A percentile compares a stretch with the other conserved stretches of the same genome.
These are phyloP conservation scores for Ascochyta pisi DNA, from an alignment of 2,329 filamentous ascomycete genomes.

Conservation along the genomic window DNA sequence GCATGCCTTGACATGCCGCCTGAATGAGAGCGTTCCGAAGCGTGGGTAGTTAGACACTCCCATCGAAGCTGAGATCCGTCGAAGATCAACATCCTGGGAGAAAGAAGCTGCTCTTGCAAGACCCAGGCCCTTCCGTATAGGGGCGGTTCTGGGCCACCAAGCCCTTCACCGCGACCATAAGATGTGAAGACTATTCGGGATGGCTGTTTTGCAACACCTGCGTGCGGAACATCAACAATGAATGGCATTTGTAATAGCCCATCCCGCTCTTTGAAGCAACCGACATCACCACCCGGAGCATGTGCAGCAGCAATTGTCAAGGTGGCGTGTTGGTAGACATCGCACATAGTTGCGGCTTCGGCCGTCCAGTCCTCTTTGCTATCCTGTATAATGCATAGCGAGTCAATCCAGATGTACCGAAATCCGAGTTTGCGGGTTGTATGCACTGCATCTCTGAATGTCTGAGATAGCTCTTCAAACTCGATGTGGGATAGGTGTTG, in stretches of 20 bases:
- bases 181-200: no score
- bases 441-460: not conserved
- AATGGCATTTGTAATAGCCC: conserved; percentile 29
- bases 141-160: conserved; percentile 21
- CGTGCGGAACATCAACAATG: conserved; percentile 12
- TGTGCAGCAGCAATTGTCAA: conserved; percentile 34
- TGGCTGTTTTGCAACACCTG: conserved; percentile 6
- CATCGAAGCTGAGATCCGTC: conserved; percentile 27
- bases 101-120: conserved; percentile 32
- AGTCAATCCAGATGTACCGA: conserved; percentile 31
- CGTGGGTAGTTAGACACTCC: conserved; percentile 30
- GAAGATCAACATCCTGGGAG: conserved; percentile 29
- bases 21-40: conserved; percentile 21
- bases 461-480: no score
- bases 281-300: conserved; percentile 26
- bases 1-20: not conserved
- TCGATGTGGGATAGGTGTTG: no score
- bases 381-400: conserved; percentile 35
- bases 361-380: conserved; percentile 30
- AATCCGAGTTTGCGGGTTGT: conserved; percentile 1
- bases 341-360: conserved; percentile 35
- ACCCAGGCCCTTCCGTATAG: conserved; percentile 34
- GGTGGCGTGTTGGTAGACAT: conserved; percentile 31
- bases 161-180: conserved; percentile 14
- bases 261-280: conserved; percentile 31